These are phyloP conservation scores for Capsicum pubescens DNA, from an alignment of 257 asterid genomes.

Conservation along the genomic window DNA sequence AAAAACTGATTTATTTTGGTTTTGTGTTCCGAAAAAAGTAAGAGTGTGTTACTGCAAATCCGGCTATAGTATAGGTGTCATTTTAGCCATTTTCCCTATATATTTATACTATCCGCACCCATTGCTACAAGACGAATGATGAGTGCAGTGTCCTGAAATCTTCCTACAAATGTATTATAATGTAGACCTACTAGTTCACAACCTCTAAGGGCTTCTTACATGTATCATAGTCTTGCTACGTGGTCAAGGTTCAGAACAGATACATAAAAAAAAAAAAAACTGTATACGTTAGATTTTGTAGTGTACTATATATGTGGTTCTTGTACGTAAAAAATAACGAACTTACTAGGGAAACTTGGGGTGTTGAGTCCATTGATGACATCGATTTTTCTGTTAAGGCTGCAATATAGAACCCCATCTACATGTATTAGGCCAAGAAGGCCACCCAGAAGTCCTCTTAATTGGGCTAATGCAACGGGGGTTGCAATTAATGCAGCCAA, in stretches of 20 bases:
- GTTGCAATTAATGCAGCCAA: constrained; percentile 39
- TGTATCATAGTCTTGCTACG: background rate
- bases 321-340: background rate
- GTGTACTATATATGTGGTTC: background rate
- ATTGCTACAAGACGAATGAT: background rate
- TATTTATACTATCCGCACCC: background rate
- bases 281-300: background rate
- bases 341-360: constrained; percentile 51
- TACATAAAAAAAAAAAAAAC: no score
- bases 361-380: constrained; percentile 37
- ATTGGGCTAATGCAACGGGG: constrained; percentile 50
- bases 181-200: background rate
- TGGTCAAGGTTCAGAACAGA: no score
- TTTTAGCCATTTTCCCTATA: background rate
- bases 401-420: constrained; percentile 55
- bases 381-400: constrained; percentile 40
- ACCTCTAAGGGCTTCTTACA: background rate
- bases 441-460: constrained; percentile 38
- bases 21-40: no score
- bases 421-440: constrained; percentile 33
- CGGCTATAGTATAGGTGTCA: no score
- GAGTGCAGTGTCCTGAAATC: background rate
- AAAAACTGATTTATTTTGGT: no score
- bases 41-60: no score
- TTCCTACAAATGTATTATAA: background rate